Evolutionary conservation across 78 protist genomes (phyloP).

Genomic region (Diacronema lutheri): DNA sequence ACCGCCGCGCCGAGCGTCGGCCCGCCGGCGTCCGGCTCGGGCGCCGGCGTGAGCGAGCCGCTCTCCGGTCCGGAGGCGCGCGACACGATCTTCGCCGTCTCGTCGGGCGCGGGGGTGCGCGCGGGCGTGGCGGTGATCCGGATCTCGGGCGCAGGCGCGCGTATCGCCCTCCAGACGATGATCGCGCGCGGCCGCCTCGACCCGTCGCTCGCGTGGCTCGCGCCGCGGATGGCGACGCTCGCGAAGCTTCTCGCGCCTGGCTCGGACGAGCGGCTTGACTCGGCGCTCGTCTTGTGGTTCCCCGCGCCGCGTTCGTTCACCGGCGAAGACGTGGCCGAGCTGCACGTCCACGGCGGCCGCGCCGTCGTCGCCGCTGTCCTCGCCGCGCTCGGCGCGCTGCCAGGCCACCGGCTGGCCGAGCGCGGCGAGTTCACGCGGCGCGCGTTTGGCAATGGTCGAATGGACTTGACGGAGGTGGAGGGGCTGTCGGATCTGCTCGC

Average conservation of each 20-base stretch:
- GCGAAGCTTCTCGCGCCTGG: not conserved
- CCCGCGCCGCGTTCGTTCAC: conserved; percentile 65
- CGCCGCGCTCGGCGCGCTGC: conserved; percentile 37
- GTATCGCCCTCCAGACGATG: not conserved
- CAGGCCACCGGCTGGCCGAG: conserved; percentile 47
- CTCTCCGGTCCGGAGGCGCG: too few relatives aligned
- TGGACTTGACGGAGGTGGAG: conserved; percentile 82
- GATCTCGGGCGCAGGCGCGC: conserved; percentile 13
- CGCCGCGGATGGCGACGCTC: conserved; percentile 20
- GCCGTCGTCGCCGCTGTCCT: conserved; percentile 74
- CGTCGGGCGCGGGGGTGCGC: conserved; percentile 22
- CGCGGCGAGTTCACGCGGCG: conserved; percentile 86
- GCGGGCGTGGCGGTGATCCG: conserved; percentile 39
- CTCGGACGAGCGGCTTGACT: conserved; percentile 12
- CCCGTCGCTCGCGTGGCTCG: not conserved
- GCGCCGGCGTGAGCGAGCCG: not conserved
- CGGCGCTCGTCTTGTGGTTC: conserved; percentile 32
- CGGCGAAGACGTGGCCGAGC: conserved; percentile 90
- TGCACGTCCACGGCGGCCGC: conserved; percentile 85
- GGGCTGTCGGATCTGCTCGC: conserved; percentile 79
- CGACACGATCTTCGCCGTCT: conserved; percentile 34
- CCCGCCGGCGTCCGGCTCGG: not conserved
- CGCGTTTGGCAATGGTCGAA: conserved; percentile 80
- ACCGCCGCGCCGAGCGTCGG: not conserved
- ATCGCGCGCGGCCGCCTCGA: not conserved